Conservation (phyloP, 805 yeast genomes). For the Schwanniomyces sp. region DNA sequence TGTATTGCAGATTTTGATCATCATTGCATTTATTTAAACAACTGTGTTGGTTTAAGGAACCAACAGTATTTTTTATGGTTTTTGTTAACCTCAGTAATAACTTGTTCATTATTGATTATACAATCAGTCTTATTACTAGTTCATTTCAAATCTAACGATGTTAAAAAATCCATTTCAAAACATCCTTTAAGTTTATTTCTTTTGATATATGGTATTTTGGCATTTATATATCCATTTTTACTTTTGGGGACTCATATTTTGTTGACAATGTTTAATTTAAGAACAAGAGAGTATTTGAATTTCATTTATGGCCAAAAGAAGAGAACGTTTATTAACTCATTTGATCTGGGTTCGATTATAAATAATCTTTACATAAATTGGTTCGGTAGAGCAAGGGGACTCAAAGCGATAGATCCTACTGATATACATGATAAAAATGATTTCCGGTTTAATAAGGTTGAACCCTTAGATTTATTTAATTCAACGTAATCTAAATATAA, state of each 20-base stretch:
- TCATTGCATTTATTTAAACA: conserved; percentile 64
- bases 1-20: conserved; percentile 72
- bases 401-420: conserved; percentile 15
- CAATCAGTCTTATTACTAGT: conserved; percentile 21
- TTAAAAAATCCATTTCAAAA: conserved; percentile 14
- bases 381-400: conserved; percentile 33
- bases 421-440: conserved; percentile 22
- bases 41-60: conserved; percentile 42
- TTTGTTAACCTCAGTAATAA: conserved; percentile 18
- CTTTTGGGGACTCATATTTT: conserved; percentile 55
- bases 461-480: conserved; percentile 16
- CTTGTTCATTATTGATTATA: conserved; percentile 17
- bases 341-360: conserved; percentile 18
- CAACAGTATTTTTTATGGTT: conserved; percentile 37
- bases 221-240: conserved; percentile 54
- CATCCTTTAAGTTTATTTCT: conserved; percentile 48
- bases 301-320: conserved; percentile 33
- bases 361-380: conserved; percentile 35
- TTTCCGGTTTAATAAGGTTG: conserved; percentile 21
- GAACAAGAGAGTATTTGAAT: conserved; percentile 72
- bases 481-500: too few relatives aligned
- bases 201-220: conserved; percentile 47
- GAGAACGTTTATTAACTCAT: conserved; percentile 32
- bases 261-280: conserved; percentile 56
- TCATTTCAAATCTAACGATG: conserved; percentile 13